Evolutionary conservation across 2,329 filamentous ascomycete species (phyloP).

Genomic region (Colletotrichum cereale): DNA sequence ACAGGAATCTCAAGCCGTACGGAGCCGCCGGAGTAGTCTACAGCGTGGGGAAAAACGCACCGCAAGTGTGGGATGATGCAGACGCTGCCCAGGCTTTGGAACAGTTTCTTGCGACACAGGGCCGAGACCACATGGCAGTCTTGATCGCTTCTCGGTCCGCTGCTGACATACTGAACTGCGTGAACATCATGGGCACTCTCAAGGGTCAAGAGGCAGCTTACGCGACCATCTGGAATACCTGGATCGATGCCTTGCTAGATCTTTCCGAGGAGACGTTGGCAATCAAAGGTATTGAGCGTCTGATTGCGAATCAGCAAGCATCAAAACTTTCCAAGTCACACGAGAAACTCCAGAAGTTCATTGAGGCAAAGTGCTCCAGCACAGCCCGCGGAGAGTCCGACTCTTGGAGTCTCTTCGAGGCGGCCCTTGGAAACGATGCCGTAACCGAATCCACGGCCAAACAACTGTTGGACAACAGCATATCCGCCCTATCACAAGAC

Average conservation of each 20-base stretch:
- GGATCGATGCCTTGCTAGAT: conserved; percentile 57
- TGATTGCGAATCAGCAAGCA: conserved; percentile 61
- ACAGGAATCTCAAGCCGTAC: conserved; percentile 68
- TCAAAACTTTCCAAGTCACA: conserved; percentile 54
- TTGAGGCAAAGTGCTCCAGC: conserved; percentile 46
- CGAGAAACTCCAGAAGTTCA: conserved; percentile 59
- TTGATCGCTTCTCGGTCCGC: conserved; percentile 78
- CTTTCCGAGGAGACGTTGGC: conserved; percentile 47
- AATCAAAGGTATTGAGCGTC: conserved; percentile 53
- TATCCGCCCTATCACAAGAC: conserved; percentile 48
- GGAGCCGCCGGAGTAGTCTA: conserved; percentile 63
- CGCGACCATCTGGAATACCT: conserved; percentile 58
- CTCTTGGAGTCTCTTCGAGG: conserved; percentile 62
- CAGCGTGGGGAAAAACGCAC: conserved; percentile 45
- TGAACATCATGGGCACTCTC: conserved; percentile 67
- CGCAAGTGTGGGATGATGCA: conserved; percentile 55
- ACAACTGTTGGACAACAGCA: conserved; percentile 51
- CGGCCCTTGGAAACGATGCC: conserved; percentile 58
- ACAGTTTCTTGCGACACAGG: conserved; percentile 60
- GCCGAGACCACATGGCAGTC: conserved; percentile 66
- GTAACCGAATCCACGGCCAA: conserved; percentile 52
- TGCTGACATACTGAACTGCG: conserved; percentile 72
- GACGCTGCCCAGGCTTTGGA: conserved; percentile 52
- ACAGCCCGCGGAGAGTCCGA: conserved; percentile 39
- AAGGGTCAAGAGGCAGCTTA: conserved; percentile 54